Conservation (phyloP, 169 alveolate species). For the Eimeria acervulina region DNA sequence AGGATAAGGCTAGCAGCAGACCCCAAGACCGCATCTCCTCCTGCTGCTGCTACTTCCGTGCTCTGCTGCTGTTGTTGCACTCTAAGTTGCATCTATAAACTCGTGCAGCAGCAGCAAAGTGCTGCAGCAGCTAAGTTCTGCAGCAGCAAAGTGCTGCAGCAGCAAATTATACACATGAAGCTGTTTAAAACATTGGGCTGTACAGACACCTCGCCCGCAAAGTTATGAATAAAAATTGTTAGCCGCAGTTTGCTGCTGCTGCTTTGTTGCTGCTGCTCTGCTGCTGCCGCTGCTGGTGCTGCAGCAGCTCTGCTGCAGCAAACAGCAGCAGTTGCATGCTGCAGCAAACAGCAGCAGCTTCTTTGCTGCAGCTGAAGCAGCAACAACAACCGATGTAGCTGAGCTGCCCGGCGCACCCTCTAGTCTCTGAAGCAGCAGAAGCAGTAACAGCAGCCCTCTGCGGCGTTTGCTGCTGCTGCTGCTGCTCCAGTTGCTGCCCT, state of each 20-base stretch:
- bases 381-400: neutral
- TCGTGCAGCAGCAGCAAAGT: neutral
- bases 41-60: constrained; percentile 15
- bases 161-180: neutral
- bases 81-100: neutral
- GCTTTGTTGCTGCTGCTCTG: neutral
- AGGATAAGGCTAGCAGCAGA: too few relatives aligned
- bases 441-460: neutral
- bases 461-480: neutral
- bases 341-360: constrained; percentile 30
- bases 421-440: neutral
- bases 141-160: too few relatives aligned
- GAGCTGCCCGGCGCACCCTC: neutral
- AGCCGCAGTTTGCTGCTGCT: neutral
- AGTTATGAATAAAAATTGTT: neutral
- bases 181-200: neutral
- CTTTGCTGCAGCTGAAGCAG: constrained; percentile 6
- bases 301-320: neutral
- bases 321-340: neutral
- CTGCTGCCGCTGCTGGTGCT: neutral
- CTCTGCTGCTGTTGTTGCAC: neutral
- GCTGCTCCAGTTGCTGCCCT: neutral
- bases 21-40: neutral
- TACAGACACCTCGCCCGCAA: neutral
- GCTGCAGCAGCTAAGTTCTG: too few relatives aligned